phyloP scores from a whole-genome alignment of 1,284 basidiomycete species.

The Cutaneotrichosporon daszewskae region DNA sequence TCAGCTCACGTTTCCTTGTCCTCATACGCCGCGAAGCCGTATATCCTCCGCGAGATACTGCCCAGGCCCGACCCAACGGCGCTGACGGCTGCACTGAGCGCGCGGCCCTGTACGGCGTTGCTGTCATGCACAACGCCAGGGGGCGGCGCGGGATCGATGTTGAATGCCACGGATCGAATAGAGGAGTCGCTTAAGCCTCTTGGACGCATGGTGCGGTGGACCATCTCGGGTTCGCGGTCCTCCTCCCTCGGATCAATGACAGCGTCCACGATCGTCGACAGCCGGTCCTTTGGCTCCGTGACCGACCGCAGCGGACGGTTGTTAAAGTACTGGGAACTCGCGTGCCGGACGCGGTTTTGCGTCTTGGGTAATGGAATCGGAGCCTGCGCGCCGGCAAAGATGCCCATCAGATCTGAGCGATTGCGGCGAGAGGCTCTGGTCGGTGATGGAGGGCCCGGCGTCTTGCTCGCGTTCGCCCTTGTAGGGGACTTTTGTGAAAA shows the following conservation, averaged over 20 bases:
- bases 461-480: neutral
- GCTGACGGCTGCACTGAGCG: neutral
- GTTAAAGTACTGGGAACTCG: slow-evolving; percentile 32
- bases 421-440: slow-evolving; percentile 14
- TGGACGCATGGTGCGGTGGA: slow-evolving; percentile 65
- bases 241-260: slow-evolving; percentile 58
- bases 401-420: slow-evolving; percentile 52
- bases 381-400: slow-evolving; percentile 71
- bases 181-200: slow-evolving; percentile 84
- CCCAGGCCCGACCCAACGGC: slow-evolving; percentile 1
- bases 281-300: slow-evolving; percentile 19
- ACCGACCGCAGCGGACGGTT: slow-evolving; percentile 16
- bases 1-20: too few relatives aligned
- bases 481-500: neutral
- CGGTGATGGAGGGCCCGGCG: neutral
- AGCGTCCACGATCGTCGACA: slow-evolving; percentile 69
- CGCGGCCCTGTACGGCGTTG: neutral
- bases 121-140: neutral
- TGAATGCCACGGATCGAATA: slow-evolving; percentile 80
- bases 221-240: slow-evolving; percentile 34
- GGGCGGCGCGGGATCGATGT: slow-evolving; percentile 30
- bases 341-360: slow-evolving; percentile 22
- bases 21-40: neutral
- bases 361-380: slow-evolving; percentile 46
- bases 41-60: neutral